Evolutionary conservation across 2,329 filamentous ascomycete species (phyloP).

Genomic region (Cladorrhinum sp.): DNA sequence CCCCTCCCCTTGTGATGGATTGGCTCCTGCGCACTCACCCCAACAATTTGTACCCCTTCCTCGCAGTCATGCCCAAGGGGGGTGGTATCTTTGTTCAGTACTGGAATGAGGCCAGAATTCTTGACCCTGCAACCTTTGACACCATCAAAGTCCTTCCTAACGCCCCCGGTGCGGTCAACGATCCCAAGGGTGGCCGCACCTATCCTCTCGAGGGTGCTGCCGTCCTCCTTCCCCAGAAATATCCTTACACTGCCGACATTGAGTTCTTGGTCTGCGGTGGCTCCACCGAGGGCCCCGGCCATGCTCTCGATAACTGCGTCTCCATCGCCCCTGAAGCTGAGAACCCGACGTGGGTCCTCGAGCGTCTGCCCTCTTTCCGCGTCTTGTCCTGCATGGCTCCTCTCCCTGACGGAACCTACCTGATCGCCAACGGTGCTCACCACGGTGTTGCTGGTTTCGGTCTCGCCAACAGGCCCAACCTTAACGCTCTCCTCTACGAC

Average conservation of each 20-base stretch:
- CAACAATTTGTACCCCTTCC: conserved; percentile 58
- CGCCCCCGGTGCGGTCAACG: conserved; percentile 53
- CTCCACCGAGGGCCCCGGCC: conserved; percentile 44
- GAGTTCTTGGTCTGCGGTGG: conserved; percentile 56
- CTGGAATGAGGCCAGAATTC: conserved; percentile 57
- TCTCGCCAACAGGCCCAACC: conserved; percentile 45
- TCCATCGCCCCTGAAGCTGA: conserved; percentile 49
- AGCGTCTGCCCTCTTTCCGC: conserved; percentile 56
- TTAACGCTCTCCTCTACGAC: conserved; percentile 54
- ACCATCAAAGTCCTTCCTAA: conserved; percentile 50
- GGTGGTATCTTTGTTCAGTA: conserved; percentile 56
- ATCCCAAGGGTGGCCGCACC: conserved; percentile 49
- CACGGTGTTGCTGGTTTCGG: conserved; percentile 53
- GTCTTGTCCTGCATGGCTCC: conserved; percentile 53
- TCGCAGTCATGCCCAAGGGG: conserved; percentile 46
- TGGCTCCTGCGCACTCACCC: conserved; percentile 55
- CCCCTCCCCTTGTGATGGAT: conserved; percentile 44
- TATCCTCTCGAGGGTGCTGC: conserved; percentile 56
- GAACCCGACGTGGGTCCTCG: conserved; percentile 50
- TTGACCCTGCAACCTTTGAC: conserved; percentile 49
- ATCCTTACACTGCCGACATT: conserved; percentile 49
- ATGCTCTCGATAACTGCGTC: conserved; percentile 58
- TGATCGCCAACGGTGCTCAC: conserved; percentile 52
- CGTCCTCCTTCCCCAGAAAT: conserved; percentile 52
- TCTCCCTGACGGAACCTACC: conserved; percentile 54